Conservation (phyloP, 2,329 filamentous ascomycete species). For the Lecanoromycetidae sp. region DNA sequence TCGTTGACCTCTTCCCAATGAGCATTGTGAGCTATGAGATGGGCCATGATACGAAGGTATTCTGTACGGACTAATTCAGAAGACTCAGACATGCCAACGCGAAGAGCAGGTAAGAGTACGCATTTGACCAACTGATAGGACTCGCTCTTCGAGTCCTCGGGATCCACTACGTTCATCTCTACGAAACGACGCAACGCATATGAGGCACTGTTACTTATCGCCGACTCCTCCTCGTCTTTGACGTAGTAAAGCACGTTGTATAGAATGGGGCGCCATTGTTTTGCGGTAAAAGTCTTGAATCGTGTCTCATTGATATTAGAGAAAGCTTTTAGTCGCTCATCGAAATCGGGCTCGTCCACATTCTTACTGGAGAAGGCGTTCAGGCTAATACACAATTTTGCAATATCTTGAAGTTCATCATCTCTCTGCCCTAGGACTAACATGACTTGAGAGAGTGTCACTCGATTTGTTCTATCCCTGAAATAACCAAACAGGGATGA, state of each 20-base stretch:
- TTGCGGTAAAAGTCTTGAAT: slow-evolving; percentile 48
- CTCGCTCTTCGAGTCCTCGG: slow-evolving; percentile 31
- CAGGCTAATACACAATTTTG: slow-evolving; percentile 60
- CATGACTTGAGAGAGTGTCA: slow-evolving; percentile 61
- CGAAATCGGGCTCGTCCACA: slow-evolving; percentile 80
- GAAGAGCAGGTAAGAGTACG: slow-evolving; percentile 63
- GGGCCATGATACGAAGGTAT: slow-evolving; percentile 65
- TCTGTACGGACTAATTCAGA: slow-evolving; percentile 80
- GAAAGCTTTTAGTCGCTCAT: slow-evolving; percentile 67
- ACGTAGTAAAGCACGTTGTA: slow-evolving; percentile 86
- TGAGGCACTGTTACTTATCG: slow-evolving; percentile 71
- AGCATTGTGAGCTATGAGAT: slow-evolving; percentile 59
- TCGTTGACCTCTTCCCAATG: slow-evolving; percentile 61
- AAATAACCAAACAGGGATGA: slow-evolving; percentile 83
- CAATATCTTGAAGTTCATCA: slow-evolving; percentile 47
- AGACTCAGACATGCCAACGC: slow-evolving; percentile 59
- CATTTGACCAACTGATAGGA: slow-evolving; percentile 49
- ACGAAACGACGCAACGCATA: slow-evolving; percentile 70
- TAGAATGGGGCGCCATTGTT: slow-evolving; percentile 77
- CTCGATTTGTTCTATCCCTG: slow-evolving; percentile 65
- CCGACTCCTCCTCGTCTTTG: slow-evolving; percentile 74
- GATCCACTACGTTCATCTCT: slow-evolving; percentile 43
- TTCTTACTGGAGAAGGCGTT: slow-evolving; percentile 64
- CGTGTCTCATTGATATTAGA: slow-evolving; percentile 53
- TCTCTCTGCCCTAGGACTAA: slow-evolving; percentile 56